Evolutionary conservation across 768 basidiomycete species (phyloP).

Genomic region (Sutorius australiensis): DNA sequence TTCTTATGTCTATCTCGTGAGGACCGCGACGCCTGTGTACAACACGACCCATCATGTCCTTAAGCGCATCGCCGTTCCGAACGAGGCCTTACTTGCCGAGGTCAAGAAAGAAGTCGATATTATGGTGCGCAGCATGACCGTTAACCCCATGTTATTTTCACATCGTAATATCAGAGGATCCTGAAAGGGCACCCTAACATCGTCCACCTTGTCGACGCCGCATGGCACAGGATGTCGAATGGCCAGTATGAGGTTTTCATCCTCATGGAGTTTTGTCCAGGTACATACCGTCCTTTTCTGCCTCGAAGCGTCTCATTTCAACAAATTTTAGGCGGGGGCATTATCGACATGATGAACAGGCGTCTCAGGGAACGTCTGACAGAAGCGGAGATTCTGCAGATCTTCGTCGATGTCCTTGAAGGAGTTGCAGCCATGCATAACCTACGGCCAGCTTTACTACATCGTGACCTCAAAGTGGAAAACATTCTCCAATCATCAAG

Average conservation of each 20-base stretch:
- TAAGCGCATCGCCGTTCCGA: slow-evolving; percentile 91
- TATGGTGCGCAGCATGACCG: slow-evolving; percentile 63
- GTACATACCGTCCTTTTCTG: slow-evolving; percentile 36
- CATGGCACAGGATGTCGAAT: slow-evolving; percentile 80
- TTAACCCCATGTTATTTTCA: slow-evolving; percentile 22
- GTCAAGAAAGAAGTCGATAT: slow-evolving; percentile 98
- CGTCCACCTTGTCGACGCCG: slow-evolving; percentile 93
- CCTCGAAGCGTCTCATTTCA: slow-evolving; percentile 8
- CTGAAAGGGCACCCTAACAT: slow-evolving; percentile 93
- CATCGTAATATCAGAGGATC: slow-evolving; percentile 57
- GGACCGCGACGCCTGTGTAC: slow-evolving; percentile 80
- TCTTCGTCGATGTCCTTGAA: slow-evolving; percentile 97
- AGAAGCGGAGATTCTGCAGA: slow-evolving; percentile 94
- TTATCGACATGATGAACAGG: slow-evolving; percentile 99
- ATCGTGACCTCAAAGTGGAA: slow-evolving; percentile 98
- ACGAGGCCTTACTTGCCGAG: slow-evolving; percentile 84
- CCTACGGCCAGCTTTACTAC: slow-evolving; percentile 82
- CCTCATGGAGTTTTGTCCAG: slow-evolving; percentile 96
- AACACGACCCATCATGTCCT: slow-evolving; percentile 95
- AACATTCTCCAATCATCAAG: slow-evolving; percentile 90
- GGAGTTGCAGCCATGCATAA: slow-evolving; percentile 97
- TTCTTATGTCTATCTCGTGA: slow-evolving; percentile 95
- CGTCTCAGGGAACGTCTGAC: slow-evolving; percentile 90
- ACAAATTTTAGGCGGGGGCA: slow-evolving; percentile 73
- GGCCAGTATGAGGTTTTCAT: slow-evolving; percentile 95